A percentile compares a stretch with the other conserved stretches of the same genome.
phyloP scores from a whole-genome alignment of 106 monocot species.

The Dactylorhiza incarnata region DNA sequence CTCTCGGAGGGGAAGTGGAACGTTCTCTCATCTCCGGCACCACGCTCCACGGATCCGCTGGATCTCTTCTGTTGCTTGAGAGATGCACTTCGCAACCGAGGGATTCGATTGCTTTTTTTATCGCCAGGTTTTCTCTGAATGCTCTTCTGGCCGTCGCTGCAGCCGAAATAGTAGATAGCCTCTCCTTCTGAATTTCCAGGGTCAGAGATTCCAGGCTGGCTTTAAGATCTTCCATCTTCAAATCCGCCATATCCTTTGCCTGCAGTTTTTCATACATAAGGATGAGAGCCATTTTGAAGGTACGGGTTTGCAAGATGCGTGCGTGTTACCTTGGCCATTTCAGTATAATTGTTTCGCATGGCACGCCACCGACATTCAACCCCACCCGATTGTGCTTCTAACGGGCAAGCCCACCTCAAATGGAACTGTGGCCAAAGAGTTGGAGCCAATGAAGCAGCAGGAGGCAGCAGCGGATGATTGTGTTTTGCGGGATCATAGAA shows the following conservation, averaged over 20 bases:
- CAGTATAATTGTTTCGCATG: conserved; percentile 45
- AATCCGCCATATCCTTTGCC: conserved; percentile 66
- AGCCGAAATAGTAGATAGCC: conserved; percentile 31
- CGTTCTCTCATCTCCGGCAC: conserved; percentile 13
- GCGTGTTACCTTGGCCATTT: conserved; percentile 46
- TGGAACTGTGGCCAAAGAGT: conserved; percentile 97
- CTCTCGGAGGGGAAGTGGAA: conserved; percentile 10
- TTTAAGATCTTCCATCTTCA: conserved; percentile 45
- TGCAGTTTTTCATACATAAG: conserved; percentile 10
- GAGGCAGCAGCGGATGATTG: conserved; percentile 50
- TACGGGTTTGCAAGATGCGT: background rate
- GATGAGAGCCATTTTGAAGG: background rate
- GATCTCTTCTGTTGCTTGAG: conserved; percentile 25
- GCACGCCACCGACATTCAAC: conserved; percentile 56
- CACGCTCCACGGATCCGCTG: conserved; percentile 11
- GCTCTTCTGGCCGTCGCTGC: conserved; percentile 37
- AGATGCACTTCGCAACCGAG: conserved; percentile 83
- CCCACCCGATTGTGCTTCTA: conserved; percentile 64
- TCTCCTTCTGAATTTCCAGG: conserved; percentile 65
- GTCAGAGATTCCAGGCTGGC: conserved; percentile 27
- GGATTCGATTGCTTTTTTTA: conserved; percentile 75
- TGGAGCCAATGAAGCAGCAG: conserved; percentile 93
- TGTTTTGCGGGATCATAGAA: conserved; percentile 72
- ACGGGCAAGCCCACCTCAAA: conserved; percentile 91
- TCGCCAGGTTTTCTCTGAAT: conserved; percentile 52